These are phyloP conservation scores for Schoenoplectus tabernaemontani DNA, from an alignment of 202 grass and related monocot genomes.

Conservation along the genomic window DNA sequence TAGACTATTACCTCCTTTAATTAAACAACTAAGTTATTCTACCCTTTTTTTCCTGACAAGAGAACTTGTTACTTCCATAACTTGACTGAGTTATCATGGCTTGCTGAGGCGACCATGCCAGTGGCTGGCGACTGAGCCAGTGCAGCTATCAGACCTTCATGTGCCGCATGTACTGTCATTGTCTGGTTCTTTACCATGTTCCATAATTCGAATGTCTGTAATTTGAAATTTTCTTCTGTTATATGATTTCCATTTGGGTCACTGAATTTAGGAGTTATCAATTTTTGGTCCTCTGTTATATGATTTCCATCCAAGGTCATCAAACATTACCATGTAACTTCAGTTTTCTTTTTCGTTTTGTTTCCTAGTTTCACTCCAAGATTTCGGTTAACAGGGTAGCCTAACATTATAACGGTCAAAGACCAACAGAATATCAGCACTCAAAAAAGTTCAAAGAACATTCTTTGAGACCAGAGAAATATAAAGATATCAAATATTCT, in stretches of 20 bases:
- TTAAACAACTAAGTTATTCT: constrained; percentile 14
- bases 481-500: background rate
- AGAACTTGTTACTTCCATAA: constrained; percentile 74
- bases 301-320: background rate
- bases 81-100: constrained; percentile 91
- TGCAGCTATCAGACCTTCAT: constrained; percentile 67
- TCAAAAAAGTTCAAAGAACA: background rate
- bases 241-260: background rate
- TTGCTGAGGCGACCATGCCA: constrained; percentile 88
- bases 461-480: background rate
- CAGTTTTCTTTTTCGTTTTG: background rate
- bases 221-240: background rate
- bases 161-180: constrained; percentile 70
- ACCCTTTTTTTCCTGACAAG: background rate
- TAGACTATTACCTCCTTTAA: background rate
- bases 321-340: background rate
- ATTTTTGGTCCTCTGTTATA: background rate
- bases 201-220: constrained; percentile 92
- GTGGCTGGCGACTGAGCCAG: constrained; percentile 63
- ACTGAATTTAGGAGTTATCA: background rate
- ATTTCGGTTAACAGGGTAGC: background rate
- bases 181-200: constrained; percentile 85
- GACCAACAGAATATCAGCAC: background rate
- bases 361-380: background rate
- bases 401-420: background rate